Evolutionary conservation across 83 land plant genomes (phyloP).

Genomic region (Diphasiastrum complanatum): DNA sequence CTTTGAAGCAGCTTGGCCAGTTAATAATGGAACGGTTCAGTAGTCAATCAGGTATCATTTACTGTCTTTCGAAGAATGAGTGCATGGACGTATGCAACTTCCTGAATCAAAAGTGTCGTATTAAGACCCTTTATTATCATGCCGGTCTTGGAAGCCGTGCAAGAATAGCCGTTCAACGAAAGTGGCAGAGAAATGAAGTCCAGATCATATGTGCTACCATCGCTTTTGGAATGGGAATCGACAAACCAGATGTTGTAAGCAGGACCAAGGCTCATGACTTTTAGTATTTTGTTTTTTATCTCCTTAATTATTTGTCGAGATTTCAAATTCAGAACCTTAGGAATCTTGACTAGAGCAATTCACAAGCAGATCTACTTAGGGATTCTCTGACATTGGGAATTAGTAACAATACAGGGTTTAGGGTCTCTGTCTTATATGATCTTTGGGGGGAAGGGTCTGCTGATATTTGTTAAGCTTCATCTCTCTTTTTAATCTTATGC

Average conservation of each 20-base stretch:
- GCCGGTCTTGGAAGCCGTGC: conserved; percentile 56
- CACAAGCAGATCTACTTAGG: too few relatives aligned
- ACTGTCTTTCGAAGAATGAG: conserved; percentile 83
- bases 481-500: background rate
- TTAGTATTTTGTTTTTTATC: conserved; percentile 10
- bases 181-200: conserved; percentile 68
- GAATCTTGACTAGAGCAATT: background rate
- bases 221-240: conserved; percentile 91
- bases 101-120: conserved; percentile 48
- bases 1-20: conserved; percentile 61
- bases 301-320: background rate
- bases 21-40: conserved; percentile 43
- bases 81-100: conserved; percentile 62
- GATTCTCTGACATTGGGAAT: too few relatives aligned
- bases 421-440: background rate
- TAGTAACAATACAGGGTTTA: background rate
- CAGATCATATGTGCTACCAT: conserved; percentile 79
- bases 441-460: background rate
- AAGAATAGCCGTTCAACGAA: conserved; percentile 55
- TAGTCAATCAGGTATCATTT: conserved; percentile 58
- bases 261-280: background rate
- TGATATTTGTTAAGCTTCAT: conserved; percentile 1
- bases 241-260: conserved; percentile 80
- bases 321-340: background rate
- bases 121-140: conserved; percentile 63